phyloP scores from a whole-genome alignment of 257 asterid species.

The Nicotiana knightiana region DNA sequence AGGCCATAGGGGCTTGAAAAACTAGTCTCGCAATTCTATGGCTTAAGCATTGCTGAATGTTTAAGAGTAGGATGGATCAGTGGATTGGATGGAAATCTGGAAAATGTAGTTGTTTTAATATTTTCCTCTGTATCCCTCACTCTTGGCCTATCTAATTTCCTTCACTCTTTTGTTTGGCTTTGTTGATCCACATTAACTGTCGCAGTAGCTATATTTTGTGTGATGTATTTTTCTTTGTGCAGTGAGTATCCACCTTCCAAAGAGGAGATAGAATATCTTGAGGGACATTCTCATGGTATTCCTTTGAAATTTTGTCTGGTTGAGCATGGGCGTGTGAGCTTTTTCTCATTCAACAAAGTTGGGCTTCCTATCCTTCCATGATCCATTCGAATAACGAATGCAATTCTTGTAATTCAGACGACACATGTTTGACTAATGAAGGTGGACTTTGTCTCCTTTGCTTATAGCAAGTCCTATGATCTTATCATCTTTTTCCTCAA shows the following conservation, averaged over 20 bases:
- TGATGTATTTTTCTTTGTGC: constrained; percentile 3
- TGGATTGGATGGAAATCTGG: neutral
- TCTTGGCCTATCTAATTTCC: neutral
- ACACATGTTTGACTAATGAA: neutral
- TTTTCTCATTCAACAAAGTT: constrained; percentile 56
- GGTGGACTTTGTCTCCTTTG: neutral
- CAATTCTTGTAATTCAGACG: neutral
- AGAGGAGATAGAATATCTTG: constrained; percentile 48
- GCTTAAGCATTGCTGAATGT: neutral
- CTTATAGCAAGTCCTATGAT: neutral
- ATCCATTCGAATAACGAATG: constrained; percentile 2
- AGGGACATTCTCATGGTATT: constrained; percentile 26
- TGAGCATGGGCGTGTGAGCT: constrained; percentile 64
- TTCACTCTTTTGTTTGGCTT: neutral
- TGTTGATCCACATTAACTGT: neutral
- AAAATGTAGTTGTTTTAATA: neutral
- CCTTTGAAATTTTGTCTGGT: constrained; percentile 50
- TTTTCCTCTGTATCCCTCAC: neutral
- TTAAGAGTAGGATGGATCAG: neutral
- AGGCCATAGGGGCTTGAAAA: neutral
- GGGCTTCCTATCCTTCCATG: constrained; percentile 70
- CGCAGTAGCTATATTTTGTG: neutral
- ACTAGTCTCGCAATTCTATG: neutral
- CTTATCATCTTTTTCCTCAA: neutral
- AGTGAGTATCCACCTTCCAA: constrained; percentile 65